Evolutionary conservation across 257 asterid genomes (phyloP).

Genomic region (Dorcoceras hygrometricum): DNA sequence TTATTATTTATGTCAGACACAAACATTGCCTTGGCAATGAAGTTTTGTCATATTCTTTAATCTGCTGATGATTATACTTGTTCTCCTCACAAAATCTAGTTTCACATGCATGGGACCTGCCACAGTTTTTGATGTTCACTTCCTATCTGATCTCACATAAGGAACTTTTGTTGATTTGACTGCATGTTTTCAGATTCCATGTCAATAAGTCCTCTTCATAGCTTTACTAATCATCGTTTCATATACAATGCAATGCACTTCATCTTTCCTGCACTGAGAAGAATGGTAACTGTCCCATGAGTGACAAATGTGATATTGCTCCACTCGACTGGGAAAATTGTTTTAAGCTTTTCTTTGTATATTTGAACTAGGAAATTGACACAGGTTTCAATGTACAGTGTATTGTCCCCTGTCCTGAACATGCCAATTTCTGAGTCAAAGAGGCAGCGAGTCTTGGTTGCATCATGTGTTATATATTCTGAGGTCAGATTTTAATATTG

Average conservation of each 20-base stretch:
- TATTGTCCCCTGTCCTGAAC: constrained; percentile 87
- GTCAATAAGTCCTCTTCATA: constrained; percentile 10
- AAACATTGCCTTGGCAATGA: constrained; percentile 5
- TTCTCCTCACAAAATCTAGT: constrained; percentile 14
- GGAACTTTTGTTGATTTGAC: constrained; percentile 13
- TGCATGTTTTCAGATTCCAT: constrained; percentile 13
- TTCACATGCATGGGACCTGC: constrained; percentile 7
- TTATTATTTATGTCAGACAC: constrained; percentile 18
- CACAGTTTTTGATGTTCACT: constrained; percentile 11
- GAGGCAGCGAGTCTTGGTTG: constrained; percentile 95
- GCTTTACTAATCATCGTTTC: constrained; percentile 5
- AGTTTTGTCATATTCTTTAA: background rate
- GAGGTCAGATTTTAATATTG: constrained; percentile 60
- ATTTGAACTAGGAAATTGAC: constrained; percentile 31
- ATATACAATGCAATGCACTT: constrained; percentile 4
- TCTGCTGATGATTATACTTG: constrained; percentile 17
- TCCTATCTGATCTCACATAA: constrained; percentile 15
- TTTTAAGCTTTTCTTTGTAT: constrained; percentile 19
- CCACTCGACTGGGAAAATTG: constrained; percentile 23
- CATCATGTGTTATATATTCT: constrained; percentile 87
- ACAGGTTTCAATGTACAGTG: constrained; percentile 52
- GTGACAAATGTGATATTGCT: constrained; percentile 18
- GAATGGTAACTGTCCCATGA: constrained; percentile 21
- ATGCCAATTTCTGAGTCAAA: constrained; percentile 86
- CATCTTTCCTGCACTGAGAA: constrained; percentile 17